phyloP scores from a whole-genome alignment of 768 basidiomycete genomes.

The Rhizopogon rudus region DNA sequence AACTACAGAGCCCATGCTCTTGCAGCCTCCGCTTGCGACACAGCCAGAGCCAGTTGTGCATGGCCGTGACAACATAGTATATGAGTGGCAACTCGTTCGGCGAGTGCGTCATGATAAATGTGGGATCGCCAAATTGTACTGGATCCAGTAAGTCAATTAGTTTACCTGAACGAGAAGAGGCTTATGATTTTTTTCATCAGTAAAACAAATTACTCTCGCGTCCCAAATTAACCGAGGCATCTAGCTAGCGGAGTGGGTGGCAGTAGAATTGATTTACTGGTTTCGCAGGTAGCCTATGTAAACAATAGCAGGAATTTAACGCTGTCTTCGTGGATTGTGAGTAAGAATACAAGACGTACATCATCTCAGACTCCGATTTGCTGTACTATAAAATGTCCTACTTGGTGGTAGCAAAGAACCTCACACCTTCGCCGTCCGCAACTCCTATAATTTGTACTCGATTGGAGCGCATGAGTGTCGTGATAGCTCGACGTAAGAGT shows the following conservation, averaged over 20 bases:
- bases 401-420: slow-evolving; percentile 43
- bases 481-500: slow-evolving; percentile 68
- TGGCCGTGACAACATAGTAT: not conserved
- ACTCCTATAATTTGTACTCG: slow-evolving; percentile 75
- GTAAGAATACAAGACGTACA: too few relatives aligned
- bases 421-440: slow-evolving; percentile 73
- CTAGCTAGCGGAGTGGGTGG: too few relatives aligned
- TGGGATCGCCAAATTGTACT: not conserved
- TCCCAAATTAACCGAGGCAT: not conserved
- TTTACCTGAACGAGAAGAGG: not conserved
- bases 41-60: not conserved
- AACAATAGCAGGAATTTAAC: too few relatives aligned
- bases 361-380: too few relatives aligned
- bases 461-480: slow-evolving; percentile 55
- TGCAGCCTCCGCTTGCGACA: too few relatives aligned
- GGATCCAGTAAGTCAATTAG: not conserved
- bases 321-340: too few relatives aligned
- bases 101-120: not conserved
- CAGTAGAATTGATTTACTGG: not conserved
- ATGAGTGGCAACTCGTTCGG: not conserved
- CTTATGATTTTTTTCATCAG: not conserved
- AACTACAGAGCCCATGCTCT: not conserved
- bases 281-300: too few relatives aligned
- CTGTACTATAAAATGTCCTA: too few relatives aligned
- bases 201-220: not conserved